Conservation (phyloP, 345 rosid species). For the Populus deltoides region DNA sequence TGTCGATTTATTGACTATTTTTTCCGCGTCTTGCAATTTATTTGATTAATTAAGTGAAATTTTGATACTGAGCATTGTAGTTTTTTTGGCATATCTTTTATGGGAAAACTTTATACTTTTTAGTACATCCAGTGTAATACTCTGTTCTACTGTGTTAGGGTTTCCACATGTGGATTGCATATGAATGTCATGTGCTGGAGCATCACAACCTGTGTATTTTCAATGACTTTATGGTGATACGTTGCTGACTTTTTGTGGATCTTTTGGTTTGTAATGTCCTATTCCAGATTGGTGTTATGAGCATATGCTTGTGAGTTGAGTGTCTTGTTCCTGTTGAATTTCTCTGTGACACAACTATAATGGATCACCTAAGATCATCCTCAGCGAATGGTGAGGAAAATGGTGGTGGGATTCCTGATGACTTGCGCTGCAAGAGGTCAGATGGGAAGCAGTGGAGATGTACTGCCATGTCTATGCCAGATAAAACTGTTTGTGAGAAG, state of each 20-base stretch:
- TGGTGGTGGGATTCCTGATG: constrained; percentile 79
- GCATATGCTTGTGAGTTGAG: not conserved
- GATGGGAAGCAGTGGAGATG: constrained; percentile 99
- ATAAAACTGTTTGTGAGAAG: constrained; percentile 96
- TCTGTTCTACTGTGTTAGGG: not conserved
- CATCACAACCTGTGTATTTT: not conserved
- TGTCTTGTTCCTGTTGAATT: not conserved
- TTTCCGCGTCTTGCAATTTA: not conserved
- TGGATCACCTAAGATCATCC: constrained; percentile 55
- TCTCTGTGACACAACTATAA: constrained; percentile 1
- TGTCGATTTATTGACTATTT: not conserved
- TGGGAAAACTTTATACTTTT: not conserved
- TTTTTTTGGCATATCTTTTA: not conserved
- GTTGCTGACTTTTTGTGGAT: not conserved
- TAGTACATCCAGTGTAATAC: not conserved
- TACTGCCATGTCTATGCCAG: constrained; percentile 96
- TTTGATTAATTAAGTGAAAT: not conserved
- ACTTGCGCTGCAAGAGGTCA: constrained; percentile 93
- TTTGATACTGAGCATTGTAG: not conserved
- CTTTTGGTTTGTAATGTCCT: not conserved
- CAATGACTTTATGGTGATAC: not conserved
- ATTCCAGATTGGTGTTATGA: constrained; percentile 6
- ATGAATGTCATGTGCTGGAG: not conserved
- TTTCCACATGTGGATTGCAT: not conserved
- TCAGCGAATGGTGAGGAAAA: constrained; percentile 63